Evolutionary conservation across 306 rosid species (phyloP).

Genomic region (Cicer judaicum): DNA sequence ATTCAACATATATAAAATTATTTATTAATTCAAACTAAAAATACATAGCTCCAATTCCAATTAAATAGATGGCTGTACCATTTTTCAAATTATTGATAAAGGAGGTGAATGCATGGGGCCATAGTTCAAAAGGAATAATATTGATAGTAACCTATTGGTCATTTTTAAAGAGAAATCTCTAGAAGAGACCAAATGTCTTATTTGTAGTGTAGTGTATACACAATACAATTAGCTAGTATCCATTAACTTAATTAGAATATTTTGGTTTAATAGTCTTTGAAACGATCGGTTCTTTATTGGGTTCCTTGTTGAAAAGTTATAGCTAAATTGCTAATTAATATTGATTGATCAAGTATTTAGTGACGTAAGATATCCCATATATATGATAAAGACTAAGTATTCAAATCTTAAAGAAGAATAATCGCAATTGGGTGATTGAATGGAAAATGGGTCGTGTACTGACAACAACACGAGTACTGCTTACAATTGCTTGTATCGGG

Average conservation of each 20-base stretch:
- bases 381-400: conserved; percentile 32
- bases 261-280: conserved; percentile 25
- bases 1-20: neutral
- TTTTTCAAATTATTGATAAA: conserved; percentile 15
- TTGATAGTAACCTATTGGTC: conserved; percentile 51
- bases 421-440: conserved; percentile 44
- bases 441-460: conserved; percentile 40
- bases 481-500: no score
- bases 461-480: conserved; percentile 68
- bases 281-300: conserved; percentile 4
- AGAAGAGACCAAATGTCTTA: conserved; percentile 56
- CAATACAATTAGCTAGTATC: no score
- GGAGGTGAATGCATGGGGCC: conserved; percentile 45
- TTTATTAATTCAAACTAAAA: conserved; percentile 42
- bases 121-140: conserved; percentile 61
- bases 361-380: conserved; percentile 34
- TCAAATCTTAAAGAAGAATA: conserved; percentile 19
- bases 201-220: no score
- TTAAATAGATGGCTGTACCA: conserved; percentile 40
- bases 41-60: conserved; percentile 43
- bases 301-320: conserved; percentile 8
- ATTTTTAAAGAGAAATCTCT: conserved; percentile 49
- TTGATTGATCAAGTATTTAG: conserved; percentile 23
- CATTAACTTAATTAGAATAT: neutral
- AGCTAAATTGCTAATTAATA: conserved; percentile 25